Evolutionary conservation across 306 rosid genomes (phyloP), one percentile per base, ranked within the genome.

Genomic region (Fragaria iinumae): DNA sequence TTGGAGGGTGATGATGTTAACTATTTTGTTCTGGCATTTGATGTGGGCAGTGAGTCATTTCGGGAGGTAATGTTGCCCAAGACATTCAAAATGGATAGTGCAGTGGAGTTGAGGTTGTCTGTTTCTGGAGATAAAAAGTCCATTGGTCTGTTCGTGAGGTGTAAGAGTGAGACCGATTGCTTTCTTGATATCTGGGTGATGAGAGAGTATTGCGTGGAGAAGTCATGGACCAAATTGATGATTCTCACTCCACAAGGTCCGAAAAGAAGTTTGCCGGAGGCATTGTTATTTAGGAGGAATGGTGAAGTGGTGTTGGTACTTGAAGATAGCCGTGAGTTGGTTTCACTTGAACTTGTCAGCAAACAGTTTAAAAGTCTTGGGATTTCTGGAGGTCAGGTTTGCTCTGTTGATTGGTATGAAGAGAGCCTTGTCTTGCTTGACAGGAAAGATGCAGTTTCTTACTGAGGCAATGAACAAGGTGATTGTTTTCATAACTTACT

Each of bases 221-320:
- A 71, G 9, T 71, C 63, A 4, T 32, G 34, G 34, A 32, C 34
- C 34, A 32, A 32, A 32, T 32, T 32, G 34, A 32, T 32, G 34
- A 32, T 32, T 32, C 34, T 32, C 34, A 32, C 34, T 32, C 34
- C 34, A 32, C 34, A 32, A 32, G 34, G 6, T 32, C 45, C 2
- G 4, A 32, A 29, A 0, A 29, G 9, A 5, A 29, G 67, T 29
- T 32, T 14, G 17, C 41, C 39, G 0, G 4, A 12, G 18, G 75
- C 75, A 4, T 49, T 71, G 47, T 50, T 29, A 50, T 71, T 71
- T 32, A 50, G 64, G 62, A 71, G n/a, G 62, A 50, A 2, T 4
- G 47, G 63, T 49, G 75, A 71, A 71, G 64, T 71, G 39, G 6
- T 71, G 11, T 20, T 71, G 17, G 56, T 71, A 41, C 75, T 71